Evolutionary conservation across 257 asterid species (phyloP).

Genomic region (Jaltomata sinuosa): DNA sequence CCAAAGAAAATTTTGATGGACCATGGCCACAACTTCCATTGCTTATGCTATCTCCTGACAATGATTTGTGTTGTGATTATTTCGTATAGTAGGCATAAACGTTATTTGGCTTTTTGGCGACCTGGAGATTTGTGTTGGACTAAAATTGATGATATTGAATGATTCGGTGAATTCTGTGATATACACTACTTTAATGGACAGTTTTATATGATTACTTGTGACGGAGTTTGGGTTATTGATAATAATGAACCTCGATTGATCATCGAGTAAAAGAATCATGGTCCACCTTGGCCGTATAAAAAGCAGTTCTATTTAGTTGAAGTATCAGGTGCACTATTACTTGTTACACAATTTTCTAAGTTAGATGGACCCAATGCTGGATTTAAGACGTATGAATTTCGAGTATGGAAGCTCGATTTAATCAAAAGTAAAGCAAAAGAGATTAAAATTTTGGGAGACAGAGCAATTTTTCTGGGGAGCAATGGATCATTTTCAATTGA

Average conservation of each 20-base stretch:
- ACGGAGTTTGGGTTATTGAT: neutral
- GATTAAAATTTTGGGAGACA: neutral
- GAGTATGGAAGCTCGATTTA: neutral
- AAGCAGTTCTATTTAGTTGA: neutral
- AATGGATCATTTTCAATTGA: neutral
- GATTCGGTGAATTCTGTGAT: neutral
- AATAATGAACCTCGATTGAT: neutral
- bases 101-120: neutral
- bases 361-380: neutral
- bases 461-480: neutral
- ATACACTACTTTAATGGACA: neutral
- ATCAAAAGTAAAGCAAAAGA: neutral
- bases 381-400: neutral
- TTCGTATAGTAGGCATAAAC: too few species aligned
- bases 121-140: neutral
- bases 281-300: neutral
- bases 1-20: too few species aligned
- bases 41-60: too few species aligned
- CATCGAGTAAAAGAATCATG: neutral
- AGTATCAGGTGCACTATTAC: neutral
- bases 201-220: neutral
- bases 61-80: too few species aligned
- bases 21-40: too few species aligned
- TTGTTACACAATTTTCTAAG: neutral
- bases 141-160: neutral